These are phyloP conservation scores for Prinsepia uniflora DNA, from an alignment of 306 rosid genomes.

Conservation along the genomic window DNA sequence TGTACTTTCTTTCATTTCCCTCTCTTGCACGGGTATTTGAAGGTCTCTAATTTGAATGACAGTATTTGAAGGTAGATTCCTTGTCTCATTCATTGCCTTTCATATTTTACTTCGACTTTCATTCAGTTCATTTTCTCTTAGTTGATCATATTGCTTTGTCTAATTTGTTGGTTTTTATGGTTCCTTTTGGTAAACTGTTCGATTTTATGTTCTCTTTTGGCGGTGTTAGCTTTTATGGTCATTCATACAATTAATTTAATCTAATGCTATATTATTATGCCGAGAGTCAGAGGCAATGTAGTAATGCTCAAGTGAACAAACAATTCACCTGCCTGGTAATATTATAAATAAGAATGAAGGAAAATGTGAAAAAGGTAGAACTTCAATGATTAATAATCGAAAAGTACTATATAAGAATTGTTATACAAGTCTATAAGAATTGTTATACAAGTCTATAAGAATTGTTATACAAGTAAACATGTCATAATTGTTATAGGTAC, in stretches of 20 bases:
- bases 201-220: background rate
- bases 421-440: background rate
- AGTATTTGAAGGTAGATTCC: no score
- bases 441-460: no score
- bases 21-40: no score
- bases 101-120: no score
- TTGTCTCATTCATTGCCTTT: no score
- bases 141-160: background rate
- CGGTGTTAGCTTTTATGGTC: no score
- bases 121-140: background rate
- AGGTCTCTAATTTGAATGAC: no score
- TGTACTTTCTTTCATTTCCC: no score
- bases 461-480: background rate
- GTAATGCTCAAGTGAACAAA: background rate
- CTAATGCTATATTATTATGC: no score
- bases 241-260: no score
- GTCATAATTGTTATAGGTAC: background rate
- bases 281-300: background rate
- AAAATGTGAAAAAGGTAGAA: background rate
- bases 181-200: no score
- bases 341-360: background rate
- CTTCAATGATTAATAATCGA: background rate
- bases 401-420: no score
- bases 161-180: background rate
- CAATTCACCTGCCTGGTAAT: background rate